Percentiles rank a stretch among this genome's conserved stretches.
Evolutionary conservation across 129 eudicot genomes (phyloP).

Genomic region (Lactuca saligna): DNA sequence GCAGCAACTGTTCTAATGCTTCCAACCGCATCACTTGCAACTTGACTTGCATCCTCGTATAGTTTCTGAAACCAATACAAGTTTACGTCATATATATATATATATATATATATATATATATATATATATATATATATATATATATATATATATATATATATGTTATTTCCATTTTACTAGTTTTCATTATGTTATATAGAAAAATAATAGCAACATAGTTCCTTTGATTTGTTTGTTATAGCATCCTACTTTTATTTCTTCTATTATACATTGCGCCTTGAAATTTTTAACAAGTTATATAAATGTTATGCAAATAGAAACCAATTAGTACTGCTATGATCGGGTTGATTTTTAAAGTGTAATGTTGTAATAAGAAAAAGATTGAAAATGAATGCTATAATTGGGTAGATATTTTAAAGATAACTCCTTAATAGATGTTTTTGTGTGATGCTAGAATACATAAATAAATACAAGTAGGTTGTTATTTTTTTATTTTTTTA

Average conservation of each 20-base stretch:
- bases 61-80: constrained; percentile 38
- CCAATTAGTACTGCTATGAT: not conserved
- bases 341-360: not conserved
- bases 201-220: no score
- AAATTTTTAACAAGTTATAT: no score
- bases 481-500: not conserved
- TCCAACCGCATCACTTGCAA: constrained; percentile 83
- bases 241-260: not conserved
- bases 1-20: constrained; percentile 88
- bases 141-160: no score
- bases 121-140: no score
- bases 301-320: not conserved
- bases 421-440: not conserved
- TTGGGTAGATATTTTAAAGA: not conserved
- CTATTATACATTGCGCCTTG: not conserved
- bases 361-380: not conserved
- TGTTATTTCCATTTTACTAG: not conserved
- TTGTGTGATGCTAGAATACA: not conserved
- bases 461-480: not conserved
- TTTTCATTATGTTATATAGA: no score
- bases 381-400: not conserved
- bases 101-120: no score
- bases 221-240: not conserved
- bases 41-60: constrained; percentile 85
- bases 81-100: not conserved